These are phyloP conservation scores for Backusella luteola DNA, from an alignment of 192 early-diverging fungal genomes.

Conservation along the genomic window DNA sequence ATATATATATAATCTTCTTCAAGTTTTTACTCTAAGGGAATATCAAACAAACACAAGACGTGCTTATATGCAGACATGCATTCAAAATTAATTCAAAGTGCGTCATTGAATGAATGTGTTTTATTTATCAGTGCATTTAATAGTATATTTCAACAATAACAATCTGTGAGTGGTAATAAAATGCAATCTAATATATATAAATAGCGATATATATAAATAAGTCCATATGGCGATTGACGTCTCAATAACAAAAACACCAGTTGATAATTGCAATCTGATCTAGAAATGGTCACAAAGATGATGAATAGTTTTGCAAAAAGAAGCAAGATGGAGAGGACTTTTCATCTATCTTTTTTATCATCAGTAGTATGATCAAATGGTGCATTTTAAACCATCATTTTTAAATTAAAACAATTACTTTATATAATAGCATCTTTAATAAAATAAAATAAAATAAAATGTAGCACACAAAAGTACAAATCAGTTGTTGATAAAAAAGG, in stretches of 20 bases:
- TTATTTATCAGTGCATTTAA: background rate
- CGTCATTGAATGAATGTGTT: background rate
- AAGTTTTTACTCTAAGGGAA: background rate
- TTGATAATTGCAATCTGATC: conserved; percentile 1
- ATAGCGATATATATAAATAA: background rate
- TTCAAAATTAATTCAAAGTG: background rate
- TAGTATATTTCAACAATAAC: no score
- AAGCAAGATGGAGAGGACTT: background rate
- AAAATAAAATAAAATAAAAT: background rate
- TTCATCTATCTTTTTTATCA: background rate
- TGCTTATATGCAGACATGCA: background rate
- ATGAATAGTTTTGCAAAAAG: background rate
- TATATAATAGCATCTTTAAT: background rate
- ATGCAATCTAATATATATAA: no score
- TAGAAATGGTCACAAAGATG: background rate
- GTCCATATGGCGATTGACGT: background rate
- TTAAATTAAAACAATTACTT: background rate
- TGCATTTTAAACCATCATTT: background rate
- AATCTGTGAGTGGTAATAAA: no score
- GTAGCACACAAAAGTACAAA: background rate
- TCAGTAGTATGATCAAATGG: conserved; percentile 4
- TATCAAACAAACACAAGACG: background rate
- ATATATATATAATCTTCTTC: background rate
- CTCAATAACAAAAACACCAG: background rate
- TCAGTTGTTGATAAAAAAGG: background rate